A percentile compares a stretch with the other conserved stretches of the same genome.
Conservation (phyloP, 495 filamentous ascomycete genomes). For the Ascodesmis nigricans region DNA sequence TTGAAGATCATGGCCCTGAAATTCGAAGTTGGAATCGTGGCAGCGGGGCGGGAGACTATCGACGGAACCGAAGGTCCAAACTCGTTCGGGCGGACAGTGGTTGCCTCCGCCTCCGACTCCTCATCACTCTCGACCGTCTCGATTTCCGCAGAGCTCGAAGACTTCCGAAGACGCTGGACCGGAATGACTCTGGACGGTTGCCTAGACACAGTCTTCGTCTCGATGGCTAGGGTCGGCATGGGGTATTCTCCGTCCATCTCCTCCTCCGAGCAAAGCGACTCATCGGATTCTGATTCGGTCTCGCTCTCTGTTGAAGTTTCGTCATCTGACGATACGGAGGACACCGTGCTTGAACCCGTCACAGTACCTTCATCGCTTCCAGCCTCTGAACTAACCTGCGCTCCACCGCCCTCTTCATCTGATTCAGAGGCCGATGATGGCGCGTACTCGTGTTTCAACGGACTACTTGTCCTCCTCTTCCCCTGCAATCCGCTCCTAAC, state of each 20-base stretch:
- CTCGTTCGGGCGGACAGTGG: neutral
- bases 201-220: constrained; percentile 18
- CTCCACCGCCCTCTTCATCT: constrained; percentile 25
- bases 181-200: constrained; percentile 11
- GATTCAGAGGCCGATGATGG: constrained; percentile 55
- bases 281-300: constrained; percentile 28
- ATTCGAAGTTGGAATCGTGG: too few relatives aligned
- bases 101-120: neutral
- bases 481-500: constrained; percentile 9
- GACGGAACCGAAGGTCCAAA: too few relatives aligned
- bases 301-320: constrained; percentile 37
- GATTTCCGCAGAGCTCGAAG: constrained; percentile 5
- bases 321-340: too few relatives aligned
- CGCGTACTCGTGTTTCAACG: constrained; percentile 92
- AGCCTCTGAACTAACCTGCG: too few relatives aligned
- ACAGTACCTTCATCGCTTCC: constrained; percentile 29
- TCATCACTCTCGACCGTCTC: neutral
- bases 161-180: constrained; percentile 14
- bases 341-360: too few relatives aligned
- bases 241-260: constrained; percentile 25
- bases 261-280: constrained; percentile 20
- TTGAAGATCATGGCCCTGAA: constrained; percentile 58
- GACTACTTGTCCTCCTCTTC: constrained; percentile 59
- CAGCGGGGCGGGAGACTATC: too few relatives aligned
- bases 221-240: constrained; percentile 23